Conservation (phyloP, 352 stramenopile genomes). For the Pythium phragmitis region DNA sequence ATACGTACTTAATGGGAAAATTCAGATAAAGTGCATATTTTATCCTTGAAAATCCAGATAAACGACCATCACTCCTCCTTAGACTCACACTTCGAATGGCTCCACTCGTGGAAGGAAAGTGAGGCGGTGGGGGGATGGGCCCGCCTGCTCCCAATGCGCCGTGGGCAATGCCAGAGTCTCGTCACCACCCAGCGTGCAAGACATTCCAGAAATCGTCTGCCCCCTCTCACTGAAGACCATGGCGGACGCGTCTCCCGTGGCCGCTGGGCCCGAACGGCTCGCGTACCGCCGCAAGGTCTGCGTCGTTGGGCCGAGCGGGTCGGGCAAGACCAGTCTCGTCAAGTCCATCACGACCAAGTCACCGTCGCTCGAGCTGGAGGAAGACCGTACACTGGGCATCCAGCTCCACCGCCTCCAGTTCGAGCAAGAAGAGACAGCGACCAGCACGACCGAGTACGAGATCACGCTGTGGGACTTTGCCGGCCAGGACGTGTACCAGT, state of each 20-base stretch:
- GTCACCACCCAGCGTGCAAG: neutral
- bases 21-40: too few relatives aligned
- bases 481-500: conserved; percentile 23
- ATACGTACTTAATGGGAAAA: neutral
- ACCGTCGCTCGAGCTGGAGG: conserved; percentile 16
- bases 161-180: neutral
- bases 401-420: conserved; percentile 32
- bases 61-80: too few relatives aligned
- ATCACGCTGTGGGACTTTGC: conserved; percentile 28
- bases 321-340: conserved; percentile 36
- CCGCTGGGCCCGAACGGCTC: conserved; percentile 12
- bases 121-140: neutral
- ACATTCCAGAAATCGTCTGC: too few relatives aligned
- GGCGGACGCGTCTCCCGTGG: too few relatives aligned
- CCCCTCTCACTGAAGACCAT: too few relatives aligned
- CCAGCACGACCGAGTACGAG: conserved; percentile 15
- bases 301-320: conserved; percentile 33
- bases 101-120: neutral
- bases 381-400: conserved; percentile 35
- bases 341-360: conserved; percentile 25
- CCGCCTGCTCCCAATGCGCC: too few relatives aligned
- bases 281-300: conserved; percentile 36
- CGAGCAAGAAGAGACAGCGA: conserved; percentile 14
- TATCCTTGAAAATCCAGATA: too few relatives aligned
- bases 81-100: too few relatives aligned